phyloP scores from a whole-genome alignment of 2,329 filamentous ascomycete genomes.

The Penicillium sp. region DNA sequence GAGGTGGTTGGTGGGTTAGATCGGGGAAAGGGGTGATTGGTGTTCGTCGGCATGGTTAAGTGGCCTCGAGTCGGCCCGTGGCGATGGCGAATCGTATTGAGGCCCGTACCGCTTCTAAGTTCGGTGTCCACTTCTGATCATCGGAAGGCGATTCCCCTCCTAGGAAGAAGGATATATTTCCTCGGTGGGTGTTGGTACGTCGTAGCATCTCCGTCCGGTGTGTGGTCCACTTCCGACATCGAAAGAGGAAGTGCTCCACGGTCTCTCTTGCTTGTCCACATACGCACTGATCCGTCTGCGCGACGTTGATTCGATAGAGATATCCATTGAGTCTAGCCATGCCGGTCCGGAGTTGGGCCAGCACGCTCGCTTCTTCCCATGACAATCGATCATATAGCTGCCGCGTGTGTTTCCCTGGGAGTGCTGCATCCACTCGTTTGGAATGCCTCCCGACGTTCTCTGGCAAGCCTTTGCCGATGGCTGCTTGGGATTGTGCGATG shows the following conservation, averaged over 20 bases:
- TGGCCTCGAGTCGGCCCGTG: too few relatives aligned
- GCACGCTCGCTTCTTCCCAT: conserved; percentile 31
- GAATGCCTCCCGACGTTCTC: conserved; percentile 24
- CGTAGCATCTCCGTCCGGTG: conserved; percentile 25
- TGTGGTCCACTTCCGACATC: conserved; percentile 22
- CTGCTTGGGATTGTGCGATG: conserved; percentile 21
- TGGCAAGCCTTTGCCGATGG: conserved; percentile 14
- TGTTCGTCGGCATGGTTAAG: too few relatives aligned
- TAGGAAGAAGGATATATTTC: conserved; percentile 28
- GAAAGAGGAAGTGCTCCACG: conserved; percentile 7
- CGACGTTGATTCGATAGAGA: conserved; percentile 6
- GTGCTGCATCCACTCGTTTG: conserved; percentile 27
- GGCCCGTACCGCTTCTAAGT: too few relatives aligned
- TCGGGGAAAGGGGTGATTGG: not conserved
- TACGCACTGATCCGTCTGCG: conserved; percentile 10
- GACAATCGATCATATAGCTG: conserved; percentile 5
- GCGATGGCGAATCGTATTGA: too few relatives aligned
- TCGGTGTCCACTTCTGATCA: too few relatives aligned
- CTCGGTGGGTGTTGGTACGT: conserved; percentile 21
- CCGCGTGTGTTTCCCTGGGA: conserved; percentile 29
- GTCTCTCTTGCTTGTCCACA: conserved; percentile 16
- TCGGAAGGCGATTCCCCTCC: not conserved
- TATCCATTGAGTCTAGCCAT: conserved; percentile 25
- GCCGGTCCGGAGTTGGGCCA: conserved; percentile 30
- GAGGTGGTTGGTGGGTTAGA: conserved; percentile 25